These are phyloP conservation scores for Phlebiopsis gigantea DNA, from an alignment of 768 basidiomycete species.

Conservation along the genomic window DNA sequence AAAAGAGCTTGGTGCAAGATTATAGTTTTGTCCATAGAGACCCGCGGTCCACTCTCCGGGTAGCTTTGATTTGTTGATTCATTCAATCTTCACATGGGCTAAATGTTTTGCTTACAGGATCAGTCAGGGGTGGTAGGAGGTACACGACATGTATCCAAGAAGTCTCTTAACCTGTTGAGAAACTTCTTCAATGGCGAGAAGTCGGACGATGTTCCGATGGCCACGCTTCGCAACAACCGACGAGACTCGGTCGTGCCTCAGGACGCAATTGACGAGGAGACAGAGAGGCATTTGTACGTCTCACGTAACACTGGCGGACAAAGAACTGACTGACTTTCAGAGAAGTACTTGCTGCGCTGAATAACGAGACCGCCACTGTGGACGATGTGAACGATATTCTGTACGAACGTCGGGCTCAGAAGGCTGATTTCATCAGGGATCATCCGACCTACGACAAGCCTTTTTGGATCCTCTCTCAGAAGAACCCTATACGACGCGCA, in stretches of 20 bases:
- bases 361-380: conserved; percentile 41
- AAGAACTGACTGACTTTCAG: conserved; percentile 30
- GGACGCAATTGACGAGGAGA: conserved; percentile 47
- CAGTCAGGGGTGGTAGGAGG: conserved; percentile 17
- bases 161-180: conserved; percentile 57
- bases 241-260: conserved; percentile 26
- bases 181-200: conserved; percentile 57
- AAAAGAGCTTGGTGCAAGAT: conserved; percentile 67
- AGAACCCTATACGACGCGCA: conserved; percentile 60
- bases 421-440: conserved; percentile 81
- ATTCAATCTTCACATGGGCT: no score
- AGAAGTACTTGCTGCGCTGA: conserved; percentile 62
- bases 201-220: conserved; percentile 51
- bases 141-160: conserved; percentile 51
- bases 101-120: background rate
- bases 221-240: conserved; percentile 40
- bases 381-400: conserved; percentile 58
- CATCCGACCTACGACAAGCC: conserved; percentile 89
- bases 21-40: conserved; percentile 36
- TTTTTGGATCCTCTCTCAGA: conserved; percentile 86
- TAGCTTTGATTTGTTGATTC: background rate
- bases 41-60: background rate
- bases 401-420: conserved; percentile 68
- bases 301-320: background rate
- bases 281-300: conserved; percentile 63